Conservation (phyloP, 139 green algal genomes). For the Coelastrella sp. region DNA sequence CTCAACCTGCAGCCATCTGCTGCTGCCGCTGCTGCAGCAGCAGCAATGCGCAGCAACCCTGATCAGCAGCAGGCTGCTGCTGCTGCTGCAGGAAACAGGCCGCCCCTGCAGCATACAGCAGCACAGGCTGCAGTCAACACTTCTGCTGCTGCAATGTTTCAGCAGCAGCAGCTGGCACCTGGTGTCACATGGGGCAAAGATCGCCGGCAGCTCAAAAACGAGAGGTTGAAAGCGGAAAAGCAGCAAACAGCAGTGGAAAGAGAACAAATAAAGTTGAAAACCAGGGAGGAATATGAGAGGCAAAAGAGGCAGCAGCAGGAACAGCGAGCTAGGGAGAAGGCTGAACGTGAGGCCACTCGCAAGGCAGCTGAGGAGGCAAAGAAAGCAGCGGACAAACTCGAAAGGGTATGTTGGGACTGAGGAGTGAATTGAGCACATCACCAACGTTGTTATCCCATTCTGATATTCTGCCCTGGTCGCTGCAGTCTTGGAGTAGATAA, state of each 20-base stretch:
- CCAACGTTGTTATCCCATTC: neutral
- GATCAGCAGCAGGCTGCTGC: neutral
- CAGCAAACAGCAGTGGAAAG: neutral
- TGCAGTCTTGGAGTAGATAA: no score
- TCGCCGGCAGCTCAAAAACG: neutral
- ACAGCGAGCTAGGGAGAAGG: neutral
- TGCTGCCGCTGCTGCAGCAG: constrained; percentile 17
- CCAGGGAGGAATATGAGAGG: neutral
- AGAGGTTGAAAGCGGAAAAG: neutral
- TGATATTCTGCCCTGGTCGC: no score
- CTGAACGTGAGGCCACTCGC: neutral
- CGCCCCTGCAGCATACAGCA: neutral
- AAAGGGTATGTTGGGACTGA: neutral
- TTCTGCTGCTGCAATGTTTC: neutral
- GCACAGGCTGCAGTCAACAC: neutral
- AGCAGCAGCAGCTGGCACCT: neutral
- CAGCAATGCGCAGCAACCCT: neutral
- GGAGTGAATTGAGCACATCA: neutral
- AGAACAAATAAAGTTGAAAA: neutral
- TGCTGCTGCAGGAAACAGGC: no score
- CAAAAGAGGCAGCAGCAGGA: neutral
- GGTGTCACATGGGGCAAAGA: neutral
- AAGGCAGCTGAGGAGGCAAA: neutral
- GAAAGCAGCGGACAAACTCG: neutral
- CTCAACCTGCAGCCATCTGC: constrained; percentile 11